These are phyloP conservation scores for Arbutus unedo DNA, from an alignment of 148 eudicot species.

Conservation along the genomic window DNA sequence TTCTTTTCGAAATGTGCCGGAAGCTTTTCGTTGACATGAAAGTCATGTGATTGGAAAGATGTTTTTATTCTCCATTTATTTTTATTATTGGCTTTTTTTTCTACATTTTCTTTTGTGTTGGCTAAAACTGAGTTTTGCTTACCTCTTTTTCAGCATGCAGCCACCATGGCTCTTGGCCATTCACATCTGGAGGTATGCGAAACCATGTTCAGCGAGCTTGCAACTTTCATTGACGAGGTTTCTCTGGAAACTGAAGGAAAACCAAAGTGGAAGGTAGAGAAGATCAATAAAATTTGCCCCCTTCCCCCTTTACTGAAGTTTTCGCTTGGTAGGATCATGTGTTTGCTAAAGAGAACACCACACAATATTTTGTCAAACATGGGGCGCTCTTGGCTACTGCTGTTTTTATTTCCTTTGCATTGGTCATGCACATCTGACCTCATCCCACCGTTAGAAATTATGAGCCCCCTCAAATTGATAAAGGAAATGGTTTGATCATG, in stretches of 20 bases:
- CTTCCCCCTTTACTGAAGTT: conserved; percentile 4
- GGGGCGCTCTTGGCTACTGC: not conserved
- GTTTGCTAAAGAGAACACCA: not conserved
- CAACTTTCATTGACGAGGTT: conserved; percentile 81
- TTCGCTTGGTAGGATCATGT: not conserved
- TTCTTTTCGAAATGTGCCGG: not conserved
- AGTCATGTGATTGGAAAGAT: not conserved
- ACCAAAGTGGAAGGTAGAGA: conserved; percentile 96
- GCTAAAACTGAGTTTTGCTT: not conserved
- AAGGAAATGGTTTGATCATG: not conserved
- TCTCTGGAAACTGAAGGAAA: conserved; percentile 91
- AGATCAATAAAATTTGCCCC: conserved; percentile 6
- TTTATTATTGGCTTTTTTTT: not conserved
- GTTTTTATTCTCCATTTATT: not conserved
- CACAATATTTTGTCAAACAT: not conserved
- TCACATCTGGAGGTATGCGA: conserved; percentile 93
- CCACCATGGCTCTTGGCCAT: conserved; percentile 99
- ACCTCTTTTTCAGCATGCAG: conserved; percentile 65
- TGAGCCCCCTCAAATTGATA: not conserved
- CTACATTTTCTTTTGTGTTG: not conserved
- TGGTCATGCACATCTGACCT: not conserved
- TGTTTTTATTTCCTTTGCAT: not conserved
- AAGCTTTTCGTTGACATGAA: conserved; percentile 1
- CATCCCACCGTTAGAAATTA: not conserved
- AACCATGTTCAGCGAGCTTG: conserved; percentile 88